Evolutionary conservation across 306 rosid genomes (phyloP).

Genomic region (Citrullus mucosospermus): DNA sequence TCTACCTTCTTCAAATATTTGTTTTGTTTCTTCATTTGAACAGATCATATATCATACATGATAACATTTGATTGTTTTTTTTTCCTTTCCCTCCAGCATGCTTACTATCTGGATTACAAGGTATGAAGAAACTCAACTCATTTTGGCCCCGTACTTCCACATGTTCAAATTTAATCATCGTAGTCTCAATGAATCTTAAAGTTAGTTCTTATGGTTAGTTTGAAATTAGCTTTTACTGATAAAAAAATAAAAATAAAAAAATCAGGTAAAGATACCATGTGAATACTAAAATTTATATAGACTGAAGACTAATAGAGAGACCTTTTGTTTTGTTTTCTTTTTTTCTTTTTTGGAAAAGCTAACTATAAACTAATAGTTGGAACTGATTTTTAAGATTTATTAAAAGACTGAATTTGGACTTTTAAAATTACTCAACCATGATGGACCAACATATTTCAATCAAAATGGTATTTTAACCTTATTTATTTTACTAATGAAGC

Average conservation of each 20-base stretch:
- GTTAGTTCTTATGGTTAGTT: neutral
- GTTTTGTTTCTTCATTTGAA: neutral
- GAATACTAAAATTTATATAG: neutral
- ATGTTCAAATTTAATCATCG: neutral
- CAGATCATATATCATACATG: slow-evolving; percentile 16
- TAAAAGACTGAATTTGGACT: neutral
- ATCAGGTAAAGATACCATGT: neutral
- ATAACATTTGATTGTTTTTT: slow-evolving; percentile 3
- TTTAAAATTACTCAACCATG: neutral
- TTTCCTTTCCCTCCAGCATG: slow-evolving; percentile 49
- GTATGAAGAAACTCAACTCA: slow-evolving; percentile 18
- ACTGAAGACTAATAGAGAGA: neutral
- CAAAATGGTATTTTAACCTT: neutral
- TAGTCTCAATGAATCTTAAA: neutral
- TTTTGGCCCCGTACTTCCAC: neutral
- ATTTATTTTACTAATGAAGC: neutral
- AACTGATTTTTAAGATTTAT: neutral
- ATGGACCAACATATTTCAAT: neutral
- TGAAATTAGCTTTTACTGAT: neutral
- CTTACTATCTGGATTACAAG: slow-evolving; percentile 88
- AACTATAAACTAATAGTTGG: neutral
- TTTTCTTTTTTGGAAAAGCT: neutral
- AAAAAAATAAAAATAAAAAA: neutral
- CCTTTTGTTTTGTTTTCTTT: no score
- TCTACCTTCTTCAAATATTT: neutral